A percentile compares a stretch with the other conserved stretches of the same genome.
Conservation (phyloP, 768 basidiomycete species). For the Lactifluus echinatus region DNA sequence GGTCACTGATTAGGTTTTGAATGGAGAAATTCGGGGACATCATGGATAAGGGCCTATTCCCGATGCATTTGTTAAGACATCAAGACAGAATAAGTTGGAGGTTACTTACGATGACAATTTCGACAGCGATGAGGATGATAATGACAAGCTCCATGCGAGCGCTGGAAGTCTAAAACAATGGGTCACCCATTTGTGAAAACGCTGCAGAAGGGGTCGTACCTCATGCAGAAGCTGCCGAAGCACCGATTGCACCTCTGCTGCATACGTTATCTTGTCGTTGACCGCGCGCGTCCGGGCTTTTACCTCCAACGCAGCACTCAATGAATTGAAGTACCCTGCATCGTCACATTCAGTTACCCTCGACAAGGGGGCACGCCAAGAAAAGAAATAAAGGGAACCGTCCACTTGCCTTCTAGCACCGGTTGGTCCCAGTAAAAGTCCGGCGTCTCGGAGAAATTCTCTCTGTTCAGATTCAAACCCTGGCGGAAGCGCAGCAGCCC, state of each 20-base stretch:
- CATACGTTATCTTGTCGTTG: slow-evolving; percentile 90
- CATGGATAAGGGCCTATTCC: slow-evolving; percentile 60
- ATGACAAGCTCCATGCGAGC: slow-evolving; percentile 96
- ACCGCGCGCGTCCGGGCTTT: slow-evolving; percentile 69
- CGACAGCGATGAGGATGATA: slow-evolving; percentile 88
- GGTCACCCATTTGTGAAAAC: slow-evolving; percentile 7
- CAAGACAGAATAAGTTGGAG: neutral
- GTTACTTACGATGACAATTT: slow-evolving; percentile 75
- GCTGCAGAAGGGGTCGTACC: neutral
- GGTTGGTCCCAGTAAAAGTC: slow-evolving; percentile 96
- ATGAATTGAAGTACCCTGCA: slow-evolving; percentile 71
- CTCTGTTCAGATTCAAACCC: slow-evolving; percentile 80
- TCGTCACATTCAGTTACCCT: neutral
- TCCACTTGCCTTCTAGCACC: slow-evolving; percentile 63
- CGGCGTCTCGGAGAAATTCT: slow-evolving; percentile 82
- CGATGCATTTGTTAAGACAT: neutral
- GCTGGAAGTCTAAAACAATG: slow-evolving; percentile 54
- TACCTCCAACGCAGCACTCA: slow-evolving; percentile 83
- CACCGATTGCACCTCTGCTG: slow-evolving; percentile 83
- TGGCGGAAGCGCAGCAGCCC: slow-evolving; percentile 89
- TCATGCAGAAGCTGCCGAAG: slow-evolving; percentile 49
- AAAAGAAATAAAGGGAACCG: neutral
- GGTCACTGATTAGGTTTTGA: neutral
- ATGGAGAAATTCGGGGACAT: slow-evolving; percentile 69
- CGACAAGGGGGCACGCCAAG: neutral